These are phyloP conservation scores for Themeda triandra DNA, from an alignment of 176 grass and related monocot species.

Conservation along the genomic window DNA sequence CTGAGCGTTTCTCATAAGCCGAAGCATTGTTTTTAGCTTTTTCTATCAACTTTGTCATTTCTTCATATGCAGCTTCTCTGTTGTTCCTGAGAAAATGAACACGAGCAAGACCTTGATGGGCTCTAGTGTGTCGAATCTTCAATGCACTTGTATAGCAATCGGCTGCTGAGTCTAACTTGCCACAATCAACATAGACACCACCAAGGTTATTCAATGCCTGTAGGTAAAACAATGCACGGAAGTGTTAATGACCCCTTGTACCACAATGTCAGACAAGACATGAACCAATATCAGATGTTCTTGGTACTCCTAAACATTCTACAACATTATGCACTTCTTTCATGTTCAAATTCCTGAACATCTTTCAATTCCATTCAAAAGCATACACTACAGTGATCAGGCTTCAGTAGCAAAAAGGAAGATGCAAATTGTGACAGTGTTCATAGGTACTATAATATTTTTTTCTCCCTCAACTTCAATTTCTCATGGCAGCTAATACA, in stretches of 20 bases:
- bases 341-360: background rate
- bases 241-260: background rate
- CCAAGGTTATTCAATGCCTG: constrained; percentile 98
- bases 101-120: constrained; percentile 90
- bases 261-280: background rate
- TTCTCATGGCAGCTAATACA: constrained; percentile 14
- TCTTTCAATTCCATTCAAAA: background rate
- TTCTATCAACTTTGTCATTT: constrained; percentile 90
- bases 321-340: background rate
- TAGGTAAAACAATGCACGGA: background rate
- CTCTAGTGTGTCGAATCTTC: constrained; percentile 89
- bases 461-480: background rate
- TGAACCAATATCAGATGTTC: constrained; percentile 8
- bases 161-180: constrained; percentile 72
- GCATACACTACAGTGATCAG: constrained; percentile 8
- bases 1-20: constrained; percentile 90
- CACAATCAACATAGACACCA: constrained; percentile 95
- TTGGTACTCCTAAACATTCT: background rate
- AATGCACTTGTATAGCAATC: constrained; percentile 93
- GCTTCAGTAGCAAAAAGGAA: background rate
- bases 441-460: background rate
- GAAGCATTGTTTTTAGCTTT: constrained; percentile 88
- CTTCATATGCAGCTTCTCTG: constrained; percentile 73
- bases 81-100: constrained; percentile 85
- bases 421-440: background rate